Conservation (phyloP, 805 yeast species). For the Blastobotrys chiropterorum region DNA sequence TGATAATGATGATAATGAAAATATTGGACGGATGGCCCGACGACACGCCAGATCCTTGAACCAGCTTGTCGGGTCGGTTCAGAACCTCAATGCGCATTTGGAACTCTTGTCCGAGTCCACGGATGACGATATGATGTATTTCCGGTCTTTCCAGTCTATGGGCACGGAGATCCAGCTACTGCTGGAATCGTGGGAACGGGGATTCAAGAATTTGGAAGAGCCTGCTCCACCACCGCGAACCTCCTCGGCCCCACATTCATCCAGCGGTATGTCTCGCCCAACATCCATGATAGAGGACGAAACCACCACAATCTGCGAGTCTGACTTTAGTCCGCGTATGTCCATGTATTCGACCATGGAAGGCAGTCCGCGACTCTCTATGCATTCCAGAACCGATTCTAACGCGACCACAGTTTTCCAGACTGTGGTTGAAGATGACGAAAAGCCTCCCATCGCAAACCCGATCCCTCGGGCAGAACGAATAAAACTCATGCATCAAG, state of each 20-base stretch:
- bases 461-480: conserved; percentile 19
- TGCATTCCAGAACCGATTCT: conserved; percentile 7
- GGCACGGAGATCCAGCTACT: conserved; percentile 20
- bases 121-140: conserved; percentile 8
- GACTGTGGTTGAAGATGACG: conserved; percentile 21
- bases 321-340: conserved; percentile 10
- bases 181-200: conserved; percentile 17
- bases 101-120: conserved; percentile 18
- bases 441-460: conserved; percentile 2
- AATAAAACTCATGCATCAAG: conserved; percentile 19
- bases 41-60: conserved; percentile 5
- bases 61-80: conserved; percentile 9
- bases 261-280: background rate
- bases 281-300: background rate
- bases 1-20: background rate
- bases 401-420: conserved; percentile 19
- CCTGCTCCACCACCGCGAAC: conserved; percentile 3
- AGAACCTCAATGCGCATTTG: conserved; percentile 21
- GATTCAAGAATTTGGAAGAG: conserved; percentile 1
- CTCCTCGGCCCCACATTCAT: background rate
- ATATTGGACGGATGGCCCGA: conserved; percentile 1
- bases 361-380: background rate
- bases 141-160: conserved; percentile 13
- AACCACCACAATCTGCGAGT: background rate
- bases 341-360: conserved; percentile 3